Evolutionary conservation across 805 yeast genomes (phyloP).

Genomic region (Starmerella tilneyi): DNA sequence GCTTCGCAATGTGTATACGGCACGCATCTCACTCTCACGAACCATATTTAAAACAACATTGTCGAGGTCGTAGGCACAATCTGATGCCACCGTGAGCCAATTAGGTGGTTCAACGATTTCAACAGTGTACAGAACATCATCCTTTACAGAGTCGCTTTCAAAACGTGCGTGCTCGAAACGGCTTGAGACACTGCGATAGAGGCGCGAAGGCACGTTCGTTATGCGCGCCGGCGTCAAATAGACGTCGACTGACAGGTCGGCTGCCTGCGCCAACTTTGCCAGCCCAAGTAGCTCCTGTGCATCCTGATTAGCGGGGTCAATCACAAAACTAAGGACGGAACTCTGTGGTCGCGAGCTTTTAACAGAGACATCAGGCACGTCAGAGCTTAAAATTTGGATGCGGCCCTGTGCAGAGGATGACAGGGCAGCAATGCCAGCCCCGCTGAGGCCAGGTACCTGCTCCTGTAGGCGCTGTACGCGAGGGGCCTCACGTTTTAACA

Average conservation of each 20-base stretch:
- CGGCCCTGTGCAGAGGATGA: slow-evolving; percentile 10
- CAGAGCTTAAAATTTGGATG: slow-evolving; percentile 5
- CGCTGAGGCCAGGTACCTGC: slow-evolving; percentile 11
- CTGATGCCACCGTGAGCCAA: slow-evolving; percentile 55
- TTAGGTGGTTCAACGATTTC: slow-evolving; percentile 52
- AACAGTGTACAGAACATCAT: slow-evolving; percentile 42
- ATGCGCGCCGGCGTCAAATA: slow-evolving; percentile 27
- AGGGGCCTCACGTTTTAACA: slow-evolving; percentile 18
- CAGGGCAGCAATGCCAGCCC: slow-evolving; percentile 13
- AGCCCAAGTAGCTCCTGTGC: slow-evolving; percentile 55
- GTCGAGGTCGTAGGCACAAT: slow-evolving; percentile 50
- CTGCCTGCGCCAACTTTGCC: slow-evolving; percentile 25
- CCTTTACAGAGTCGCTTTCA: slow-evolving; percentile 37
- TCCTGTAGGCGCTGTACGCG: slow-evolving; percentile 15
- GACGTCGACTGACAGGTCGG: slow-evolving; percentile 32
- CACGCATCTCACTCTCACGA: slow-evolving; percentile 32
- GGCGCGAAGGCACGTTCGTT: slow-evolving; percentile 17
- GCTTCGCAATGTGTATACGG: slow-evolving; percentile 42
- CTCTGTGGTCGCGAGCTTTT: not conserved
- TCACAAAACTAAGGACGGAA: slow-evolving; percentile 26
- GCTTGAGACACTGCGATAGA: slow-evolving; percentile 24
- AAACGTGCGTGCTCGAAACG: slow-evolving; percentile 31
- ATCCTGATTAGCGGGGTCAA: slow-evolving; percentile 63
- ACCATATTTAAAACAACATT: slow-evolving; percentile 42
- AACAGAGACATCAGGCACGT: slow-evolving; percentile 8